Evolutionary conservation across 352 stramenopile species (phyloP).

Genomic region (Globisporangium sylvaticum): DNA sequence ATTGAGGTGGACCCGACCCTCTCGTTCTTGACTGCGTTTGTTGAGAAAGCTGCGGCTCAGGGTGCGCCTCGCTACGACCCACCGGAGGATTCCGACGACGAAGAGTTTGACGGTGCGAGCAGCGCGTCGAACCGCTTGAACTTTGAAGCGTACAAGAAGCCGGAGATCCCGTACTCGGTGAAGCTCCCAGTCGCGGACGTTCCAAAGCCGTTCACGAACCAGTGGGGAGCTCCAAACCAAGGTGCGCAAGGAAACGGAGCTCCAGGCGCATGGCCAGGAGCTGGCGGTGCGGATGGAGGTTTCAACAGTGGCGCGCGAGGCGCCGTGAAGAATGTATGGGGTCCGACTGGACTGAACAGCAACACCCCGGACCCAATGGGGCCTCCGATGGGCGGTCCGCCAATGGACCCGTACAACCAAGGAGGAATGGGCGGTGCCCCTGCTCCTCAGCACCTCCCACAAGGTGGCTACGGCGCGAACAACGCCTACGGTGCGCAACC

Average conservation of each 20-base stretch:
- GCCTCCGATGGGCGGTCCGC: not conserved
- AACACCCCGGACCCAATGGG: conserved; percentile 11
- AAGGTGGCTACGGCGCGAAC: conserved; percentile 19
- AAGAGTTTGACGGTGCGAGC: conserved; percentile 81
- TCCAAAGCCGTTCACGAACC: conserved; percentile 45
- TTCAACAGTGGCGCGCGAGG: conserved; percentile 28
- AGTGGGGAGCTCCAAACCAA: conserved; percentile 44
- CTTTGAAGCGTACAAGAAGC: conserved; percentile 88
- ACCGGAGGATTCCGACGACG: conserved; percentile 94
- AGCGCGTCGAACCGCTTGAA: conserved; percentile 70
- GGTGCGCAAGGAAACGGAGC: conserved; percentile 18
- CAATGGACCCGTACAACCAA: conserved; percentile 37
- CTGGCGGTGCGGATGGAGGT: conserved; percentile 30
- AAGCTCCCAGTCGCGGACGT: conserved; percentile 66
- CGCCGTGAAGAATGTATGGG: conserved; percentile 84
- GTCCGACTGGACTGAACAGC: conserved; percentile 68
- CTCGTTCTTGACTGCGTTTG: conserved; percentile 93
- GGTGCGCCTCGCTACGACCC: conserved; percentile 94
- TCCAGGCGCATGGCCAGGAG: conserved; percentile 28
- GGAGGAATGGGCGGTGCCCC: conserved; percentile 7
- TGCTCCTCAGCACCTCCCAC: conserved; percentile 11
- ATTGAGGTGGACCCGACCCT: conserved; percentile 96
- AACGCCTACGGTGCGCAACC: conserved; percentile 9
- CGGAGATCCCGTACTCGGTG: conserved; percentile 83
- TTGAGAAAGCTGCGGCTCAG: conserved; percentile 89